Conservation (phyloP, 2,329 filamentous ascomycete species). For the Sporothrix brasiliensis region DNA sequence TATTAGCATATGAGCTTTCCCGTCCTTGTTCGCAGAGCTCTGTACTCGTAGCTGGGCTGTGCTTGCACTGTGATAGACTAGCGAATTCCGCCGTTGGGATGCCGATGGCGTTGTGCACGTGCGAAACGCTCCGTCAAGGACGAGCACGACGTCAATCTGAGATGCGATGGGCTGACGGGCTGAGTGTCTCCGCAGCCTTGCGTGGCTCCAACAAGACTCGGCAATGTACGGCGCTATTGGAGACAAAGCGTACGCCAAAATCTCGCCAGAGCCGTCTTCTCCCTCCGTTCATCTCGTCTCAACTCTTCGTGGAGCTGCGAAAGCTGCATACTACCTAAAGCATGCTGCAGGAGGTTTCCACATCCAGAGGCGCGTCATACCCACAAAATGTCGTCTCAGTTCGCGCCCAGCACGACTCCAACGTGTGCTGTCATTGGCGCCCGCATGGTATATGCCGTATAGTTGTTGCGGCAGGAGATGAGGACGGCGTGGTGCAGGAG, state of each 20-base stretch:
- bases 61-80: too few species aligned
- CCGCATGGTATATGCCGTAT: not conserved
- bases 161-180: too few species aligned
- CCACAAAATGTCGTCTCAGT: not conserved
- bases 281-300: not conserved
- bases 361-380: not conserved
- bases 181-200: not conserved
- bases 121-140: not conserved
- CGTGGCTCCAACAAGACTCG: not conserved
- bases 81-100: not conserved
- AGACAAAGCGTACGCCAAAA: too few species aligned
- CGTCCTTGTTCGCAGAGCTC: not conserved
- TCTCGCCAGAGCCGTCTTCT: too few species aligned
- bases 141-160: not conserved
- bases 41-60: not conserved
- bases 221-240: not conserved
- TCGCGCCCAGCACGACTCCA: not conserved
- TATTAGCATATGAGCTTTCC: too few species aligned
- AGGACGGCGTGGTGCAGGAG: constrained; percentile 4
- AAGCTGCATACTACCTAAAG: constrained; percentile 3
- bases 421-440: constrained; percentile 5
- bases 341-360: not conserved
- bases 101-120: not conserved
- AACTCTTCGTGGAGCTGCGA: constrained; percentile 6
- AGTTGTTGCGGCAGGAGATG: constrained; percentile 14